Evolutionary conservation across 2,329 filamentous ascomycete species (phyloP).

Genomic region (Exophiala lecanii-corni): DNA sequence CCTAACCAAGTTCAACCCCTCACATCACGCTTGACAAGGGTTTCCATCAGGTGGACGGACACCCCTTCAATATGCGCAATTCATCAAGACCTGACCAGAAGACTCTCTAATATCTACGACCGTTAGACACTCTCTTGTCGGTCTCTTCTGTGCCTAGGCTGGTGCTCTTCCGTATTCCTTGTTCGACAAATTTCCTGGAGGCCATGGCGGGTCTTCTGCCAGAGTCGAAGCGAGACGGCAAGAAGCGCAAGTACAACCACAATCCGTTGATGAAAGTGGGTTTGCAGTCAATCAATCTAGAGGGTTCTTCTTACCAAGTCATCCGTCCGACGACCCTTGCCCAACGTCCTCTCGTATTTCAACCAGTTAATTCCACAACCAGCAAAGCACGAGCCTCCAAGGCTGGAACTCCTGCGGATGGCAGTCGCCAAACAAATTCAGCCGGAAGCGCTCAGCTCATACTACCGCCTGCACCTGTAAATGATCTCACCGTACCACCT

Average conservation of each 20-base stretch:
- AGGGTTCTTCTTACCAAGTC: constrained; percentile 11
- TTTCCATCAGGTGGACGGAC: too few species aligned
- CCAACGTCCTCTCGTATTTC: constrained; percentile 1
- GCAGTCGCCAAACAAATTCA: background rate
- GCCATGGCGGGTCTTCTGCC: too few species aligned
- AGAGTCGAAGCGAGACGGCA: background rate
- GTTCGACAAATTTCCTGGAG: too few species aligned
- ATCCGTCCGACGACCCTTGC: constrained; percentile 1
- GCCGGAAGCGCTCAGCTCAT: background rate
- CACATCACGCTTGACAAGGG: too few species aligned
- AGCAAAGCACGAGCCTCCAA: background rate
- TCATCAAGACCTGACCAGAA: too few species aligned
- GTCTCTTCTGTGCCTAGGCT: too few species aligned
- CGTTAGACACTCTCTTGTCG: too few species aligned
- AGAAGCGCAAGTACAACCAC: constrained; percentile 11
- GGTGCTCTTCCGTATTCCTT: too few species aligned
- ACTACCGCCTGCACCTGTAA: background rate
- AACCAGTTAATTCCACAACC: background rate
- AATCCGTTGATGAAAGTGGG: constrained; percentile 11
- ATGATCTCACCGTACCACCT: background rate
- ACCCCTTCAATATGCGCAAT: too few species aligned
- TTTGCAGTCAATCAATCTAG: constrained; percentile 7
- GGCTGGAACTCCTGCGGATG: background rate
- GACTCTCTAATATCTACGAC: too few species aligned
- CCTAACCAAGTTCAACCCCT: too few species aligned